Percentiles rank a stretch among this genome's conserved stretches.
Conservation (phyloP, 2,329 filamentous ascomycete genomes). For the Alternaria tenuissima region DNA sequence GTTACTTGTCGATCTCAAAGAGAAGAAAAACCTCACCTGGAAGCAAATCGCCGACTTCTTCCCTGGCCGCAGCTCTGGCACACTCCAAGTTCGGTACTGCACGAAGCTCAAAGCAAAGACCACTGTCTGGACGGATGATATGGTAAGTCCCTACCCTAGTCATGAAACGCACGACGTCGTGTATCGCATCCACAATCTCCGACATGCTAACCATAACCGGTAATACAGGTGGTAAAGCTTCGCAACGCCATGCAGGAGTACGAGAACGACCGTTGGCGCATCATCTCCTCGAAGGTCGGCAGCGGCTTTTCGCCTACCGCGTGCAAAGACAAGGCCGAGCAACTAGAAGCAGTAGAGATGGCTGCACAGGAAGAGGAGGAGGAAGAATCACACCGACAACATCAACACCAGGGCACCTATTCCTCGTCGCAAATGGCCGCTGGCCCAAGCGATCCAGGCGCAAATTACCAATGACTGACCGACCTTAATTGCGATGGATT, state of each 20-base stretch:
- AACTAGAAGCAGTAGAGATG: constrained; percentile 58
- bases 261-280: constrained; percentile 91
- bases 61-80: constrained; percentile 87
- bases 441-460: constrained; percentile 42
- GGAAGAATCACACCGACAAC: constrained; percentile 29
- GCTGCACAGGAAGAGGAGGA: constrained; percentile 35
- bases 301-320: constrained; percentile 87
- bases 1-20: constrained; percentile 86
- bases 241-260: constrained; percentile 81
- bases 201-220: constrained; percentile 46
- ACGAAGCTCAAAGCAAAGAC: constrained; percentile 95
- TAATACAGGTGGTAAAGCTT: constrained; percentile 75
- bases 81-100: constrained; percentile 91
- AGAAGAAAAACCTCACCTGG: constrained; percentile 94
- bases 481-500: constrained; percentile 27
- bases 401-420: constrained; percentile 40
- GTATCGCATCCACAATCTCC: constrained; percentile 38
- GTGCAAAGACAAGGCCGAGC: constrained; percentile 80
- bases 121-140: constrained; percentile 92
- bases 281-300: constrained; percentile 89
- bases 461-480: constrained; percentile 49
- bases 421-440: constrained; percentile 42
- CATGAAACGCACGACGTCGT: constrained; percentile 50
- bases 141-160: constrained; percentile 65
- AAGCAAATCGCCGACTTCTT: constrained; percentile 98